A percentile compares a stretch with the other conserved stretches of the same genome.
Evolutionary conservation across 176 grass and related monocot genomes (phyloP).

Genomic region (Juncus effusus): DNA sequence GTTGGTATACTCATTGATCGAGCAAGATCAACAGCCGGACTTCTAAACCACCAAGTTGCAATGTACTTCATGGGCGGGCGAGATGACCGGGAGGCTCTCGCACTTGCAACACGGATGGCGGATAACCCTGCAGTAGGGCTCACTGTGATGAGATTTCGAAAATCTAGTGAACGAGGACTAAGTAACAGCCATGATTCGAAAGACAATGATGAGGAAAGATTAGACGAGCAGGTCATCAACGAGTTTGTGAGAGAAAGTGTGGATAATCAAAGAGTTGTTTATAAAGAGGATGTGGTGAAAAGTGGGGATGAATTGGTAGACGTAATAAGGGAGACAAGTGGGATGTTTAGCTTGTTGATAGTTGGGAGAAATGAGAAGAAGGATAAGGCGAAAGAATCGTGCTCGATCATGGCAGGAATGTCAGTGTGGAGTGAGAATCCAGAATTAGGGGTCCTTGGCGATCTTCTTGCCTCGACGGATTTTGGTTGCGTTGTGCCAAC

Average conservation of each 20-base stretch:
- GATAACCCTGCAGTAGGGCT: conserved; percentile 36
- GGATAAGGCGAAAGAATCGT: conserved; percentile 23
- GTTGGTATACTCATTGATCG: conserved; percentile 57
- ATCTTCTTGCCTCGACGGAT: conserved; percentile 51
- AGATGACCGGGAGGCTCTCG: conserved; percentile 64
- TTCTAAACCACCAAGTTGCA: conserved; percentile 34
- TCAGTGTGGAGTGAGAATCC: conserved; percentile 71
- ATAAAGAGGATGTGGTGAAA: conserved; percentile 33
- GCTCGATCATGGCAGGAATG: conserved; percentile 43
- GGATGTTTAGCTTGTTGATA: conserved; percentile 35
- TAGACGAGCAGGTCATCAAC: conserved; percentile 39
- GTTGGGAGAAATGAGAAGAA: conserved; percentile 49
- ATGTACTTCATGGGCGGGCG: conserved; percentile 68
- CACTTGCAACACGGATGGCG: conserved; percentile 45
- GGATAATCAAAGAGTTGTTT: conserved; percentile 29
- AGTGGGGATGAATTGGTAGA: conserved; percentile 47
- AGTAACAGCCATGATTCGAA: no score
- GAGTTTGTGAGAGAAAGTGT: conserved; percentile 31
- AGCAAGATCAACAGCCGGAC: not conserved
- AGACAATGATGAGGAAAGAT: conserved; percentile 21
- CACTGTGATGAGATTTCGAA: conserved; percentile 38
- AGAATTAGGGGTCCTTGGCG: conserved; percentile 63
- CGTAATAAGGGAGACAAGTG: conserved; percentile 30
- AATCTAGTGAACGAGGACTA: conserved; percentile 12
- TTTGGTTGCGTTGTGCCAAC: conserved; percentile 43